A percentile compares a stretch with the other conserved stretches of the same genome.
These are phyloP conservation scores for Pseudopyricularia cyperi DNA, from an alignment of 2,329 filamentous ascomycete genomes.

Conservation along the genomic window DNA sequence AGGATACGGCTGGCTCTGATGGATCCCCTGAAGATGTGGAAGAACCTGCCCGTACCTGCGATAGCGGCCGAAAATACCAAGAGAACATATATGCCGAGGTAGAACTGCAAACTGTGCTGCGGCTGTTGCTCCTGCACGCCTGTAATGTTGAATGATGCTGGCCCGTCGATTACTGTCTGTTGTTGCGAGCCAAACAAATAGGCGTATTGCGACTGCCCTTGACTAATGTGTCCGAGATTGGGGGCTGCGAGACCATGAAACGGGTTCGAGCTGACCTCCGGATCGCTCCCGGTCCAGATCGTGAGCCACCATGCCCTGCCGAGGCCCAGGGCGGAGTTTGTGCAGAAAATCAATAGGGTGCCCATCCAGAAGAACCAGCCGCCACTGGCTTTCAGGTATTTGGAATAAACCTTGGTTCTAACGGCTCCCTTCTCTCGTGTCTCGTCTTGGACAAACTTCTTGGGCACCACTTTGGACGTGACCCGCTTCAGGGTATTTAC, in stretches of 20 bases:
- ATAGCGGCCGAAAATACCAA: constrained; percentile 44
- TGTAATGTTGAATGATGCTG: neutral
- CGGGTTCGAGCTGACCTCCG: constrained; percentile 9
- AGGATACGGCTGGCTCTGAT: constrained; percentile 55
- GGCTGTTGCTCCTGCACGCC: constrained; percentile 10
- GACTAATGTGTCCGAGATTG: neutral
- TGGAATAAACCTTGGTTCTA: constrained; percentile 50
- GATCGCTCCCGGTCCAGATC: constrained; percentile 43
- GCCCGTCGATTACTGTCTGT: neutral
- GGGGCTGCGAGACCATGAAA: constrained; percentile 7
- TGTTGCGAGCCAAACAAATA: constrained; percentile 29
- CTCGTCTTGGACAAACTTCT: constrained; percentile 69
- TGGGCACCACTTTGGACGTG: constrained; percentile 35
- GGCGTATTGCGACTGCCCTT: constrained; percentile 11
- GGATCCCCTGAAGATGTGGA: constrained; percentile 50
- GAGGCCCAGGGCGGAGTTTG: constrained; percentile 35
- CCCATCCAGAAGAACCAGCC: constrained; percentile 46
- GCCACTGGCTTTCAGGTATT: constrained; percentile 55
- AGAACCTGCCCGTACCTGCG: constrained; percentile 49
- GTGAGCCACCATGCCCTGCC: constrained; percentile 52
- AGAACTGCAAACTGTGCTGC: constrained; percentile 39
- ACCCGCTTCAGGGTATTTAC: constrained; percentile 33
- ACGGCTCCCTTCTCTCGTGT: constrained; percentile 58
- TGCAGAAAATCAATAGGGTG: constrained; percentile 38
- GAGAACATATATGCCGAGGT: constrained; percentile 53